phyloP scores from a whole-genome alignment of 2,329 filamentous ascomycete genomes.

The Didymella arachidicola region DNA sequence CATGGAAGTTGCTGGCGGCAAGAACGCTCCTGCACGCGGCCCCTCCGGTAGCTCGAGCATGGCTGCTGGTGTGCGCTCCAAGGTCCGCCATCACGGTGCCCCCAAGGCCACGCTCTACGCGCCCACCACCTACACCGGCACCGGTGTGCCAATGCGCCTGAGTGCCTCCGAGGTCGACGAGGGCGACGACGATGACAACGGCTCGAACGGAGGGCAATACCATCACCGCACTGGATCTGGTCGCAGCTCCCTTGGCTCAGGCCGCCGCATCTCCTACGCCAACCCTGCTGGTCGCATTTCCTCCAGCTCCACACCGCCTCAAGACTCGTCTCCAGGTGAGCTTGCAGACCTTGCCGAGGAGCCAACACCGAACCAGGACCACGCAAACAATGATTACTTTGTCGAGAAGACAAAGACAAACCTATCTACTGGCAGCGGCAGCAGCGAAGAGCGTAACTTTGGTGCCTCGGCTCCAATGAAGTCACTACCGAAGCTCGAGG shows the following conservation, averaged over 20 bases:
- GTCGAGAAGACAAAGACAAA: conserved; percentile 51
- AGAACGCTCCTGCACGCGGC: conserved; percentile 48
- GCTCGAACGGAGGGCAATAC: conserved; percentile 53
- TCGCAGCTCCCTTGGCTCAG: conserved; percentile 67
- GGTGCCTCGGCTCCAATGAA: conserved; percentile 63
- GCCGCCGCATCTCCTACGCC: conserved; percentile 48
- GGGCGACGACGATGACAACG: conserved; percentile 78
- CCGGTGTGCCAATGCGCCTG: conserved; percentile 86
- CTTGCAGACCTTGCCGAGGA: conserved; percentile 54
- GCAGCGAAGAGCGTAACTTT: conserved; percentile 59
- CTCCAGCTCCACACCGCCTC: conserved; percentile 64
- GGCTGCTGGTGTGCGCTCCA: conserved; percentile 70
- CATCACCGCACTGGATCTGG: conserved; percentile 78
- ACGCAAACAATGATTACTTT: conserved; percentile 53
- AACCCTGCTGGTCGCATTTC: conserved; percentile 57
- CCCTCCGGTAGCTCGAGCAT: conserved; percentile 51
- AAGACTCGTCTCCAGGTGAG: conserved; percentile 45
- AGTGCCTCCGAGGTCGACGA: conserved; percentile 96
- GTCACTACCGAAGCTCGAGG: conserved; percentile 52
- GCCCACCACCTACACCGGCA: conserved; percentile 75
- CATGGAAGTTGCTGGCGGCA: conserved; percentile 77
- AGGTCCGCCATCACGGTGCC: conserved; percentile 88
- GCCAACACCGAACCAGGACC: conserved; percentile 56
- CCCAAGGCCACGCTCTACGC: conserved; percentile 80
- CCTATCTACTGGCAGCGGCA: conserved; percentile 53